phyloP scores from a whole-genome alignment of 345 rosid species.

The Populus euphratica region DNA sequence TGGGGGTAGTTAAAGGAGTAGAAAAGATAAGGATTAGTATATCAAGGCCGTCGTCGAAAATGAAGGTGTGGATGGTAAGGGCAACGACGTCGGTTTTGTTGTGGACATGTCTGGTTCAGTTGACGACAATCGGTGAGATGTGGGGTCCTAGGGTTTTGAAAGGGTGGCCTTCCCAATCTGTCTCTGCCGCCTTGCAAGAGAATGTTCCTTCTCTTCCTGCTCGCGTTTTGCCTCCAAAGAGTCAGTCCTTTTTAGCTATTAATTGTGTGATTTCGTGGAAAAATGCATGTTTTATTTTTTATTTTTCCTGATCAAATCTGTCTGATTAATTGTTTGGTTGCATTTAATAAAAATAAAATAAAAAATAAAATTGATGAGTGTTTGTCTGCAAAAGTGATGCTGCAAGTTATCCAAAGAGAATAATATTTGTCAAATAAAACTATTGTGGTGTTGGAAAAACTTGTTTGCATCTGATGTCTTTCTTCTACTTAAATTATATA shows the following conservation, averaged over 20 bases:
- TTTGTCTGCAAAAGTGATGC: no score
- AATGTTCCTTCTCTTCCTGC: constrained; percentile 42
- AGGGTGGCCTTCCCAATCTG: constrained; percentile 66
- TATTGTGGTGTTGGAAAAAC: neutral
- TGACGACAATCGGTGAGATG: constrained; percentile 79
- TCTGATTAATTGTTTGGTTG: neutral
- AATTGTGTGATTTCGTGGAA: neutral
- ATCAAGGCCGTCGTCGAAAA: constrained; percentile 38
- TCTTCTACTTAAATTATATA: neutral
- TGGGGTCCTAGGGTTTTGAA: constrained; percentile 88
- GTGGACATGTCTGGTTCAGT: constrained; percentile 93
- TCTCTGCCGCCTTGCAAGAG: constrained; percentile 36
- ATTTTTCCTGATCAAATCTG: neutral
- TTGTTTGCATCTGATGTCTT: neutral
- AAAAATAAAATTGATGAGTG: no score
- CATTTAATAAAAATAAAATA: neutral
- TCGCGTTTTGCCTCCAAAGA: constrained; percentile 65
- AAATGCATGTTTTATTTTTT: neutral
- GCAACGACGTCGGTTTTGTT: constrained; percentile 82
- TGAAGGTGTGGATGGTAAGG: constrained; percentile 86
- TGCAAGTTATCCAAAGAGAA: constrained; percentile 8
- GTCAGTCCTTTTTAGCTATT: constrained; percentile 34
- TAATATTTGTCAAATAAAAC: neutral
- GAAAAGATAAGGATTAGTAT: constrained; percentile 45
- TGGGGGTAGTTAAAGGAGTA: constrained; percentile 22